Evolutionary conservation across 192 early-diverging fungal genomes (phyloP).

Genomic region (Coemansia sp.): DNA sequence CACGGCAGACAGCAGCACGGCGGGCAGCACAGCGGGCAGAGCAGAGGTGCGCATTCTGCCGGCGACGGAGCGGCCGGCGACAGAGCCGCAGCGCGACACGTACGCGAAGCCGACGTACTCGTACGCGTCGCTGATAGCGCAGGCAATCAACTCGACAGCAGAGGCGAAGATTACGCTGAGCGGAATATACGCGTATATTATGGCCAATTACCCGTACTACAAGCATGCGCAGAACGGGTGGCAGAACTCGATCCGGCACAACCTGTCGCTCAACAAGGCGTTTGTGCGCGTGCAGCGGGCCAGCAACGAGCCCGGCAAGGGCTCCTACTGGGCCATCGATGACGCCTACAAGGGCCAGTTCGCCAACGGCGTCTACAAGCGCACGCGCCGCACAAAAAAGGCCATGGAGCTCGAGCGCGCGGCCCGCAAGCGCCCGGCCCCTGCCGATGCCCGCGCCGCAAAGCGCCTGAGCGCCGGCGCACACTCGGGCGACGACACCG

Average conservation of each 20-base stretch:
- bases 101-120: slow-evolving; percentile 76
- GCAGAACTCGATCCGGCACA: slow-evolving; percentile 98
- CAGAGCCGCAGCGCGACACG: neutral
- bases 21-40: neutral
- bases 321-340: slow-evolving; percentile 93
- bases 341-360: slow-evolving; percentile 65
- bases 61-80: slow-evolving; percentile 28
- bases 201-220: slow-evolving; percentile 83
- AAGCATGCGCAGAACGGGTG: slow-evolving; percentile 81
- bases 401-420: slow-evolving; percentile 49
- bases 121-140: slow-evolving; percentile 84
- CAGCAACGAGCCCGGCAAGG: slow-evolving; percentile 85
- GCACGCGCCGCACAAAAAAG: slow-evolving; percentile 56
- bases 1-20: slow-evolving; percentile 4
- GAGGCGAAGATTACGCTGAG: slow-evolving; percentile 75
- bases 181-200: slow-evolving; percentile 86
- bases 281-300: slow-evolving; percentile 88
- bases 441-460: slow-evolving; percentile 36
- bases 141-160: slow-evolving; percentile 79
- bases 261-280: slow-evolving; percentile 90
- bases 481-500: slow-evolving; percentile 46
- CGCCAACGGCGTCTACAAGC: slow-evolving; percentile 69
- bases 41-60: slow-evolving; percentile 42
- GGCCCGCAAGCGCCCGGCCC: neutral
- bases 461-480: slow-evolving; percentile 29